Evolutionary conservation across 1,284 basidiomycete genomes (phyloP).

Genomic region (Melanopsichium pennsylvanicum): DNA sequence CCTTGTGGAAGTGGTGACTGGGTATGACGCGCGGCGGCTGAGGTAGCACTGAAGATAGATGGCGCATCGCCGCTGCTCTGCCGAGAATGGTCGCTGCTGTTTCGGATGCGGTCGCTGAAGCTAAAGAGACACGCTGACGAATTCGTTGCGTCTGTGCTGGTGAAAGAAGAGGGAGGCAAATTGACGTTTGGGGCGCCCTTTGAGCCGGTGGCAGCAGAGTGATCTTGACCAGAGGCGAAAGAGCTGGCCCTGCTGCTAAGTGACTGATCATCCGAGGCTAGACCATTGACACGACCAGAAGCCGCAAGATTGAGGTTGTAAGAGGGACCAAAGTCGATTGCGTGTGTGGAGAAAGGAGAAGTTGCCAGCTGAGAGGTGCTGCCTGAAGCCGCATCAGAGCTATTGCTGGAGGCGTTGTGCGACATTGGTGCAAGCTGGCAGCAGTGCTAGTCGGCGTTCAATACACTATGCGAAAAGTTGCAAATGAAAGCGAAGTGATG

Average conservation of each 20-base stretch:
- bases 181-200: conserved; percentile 8
- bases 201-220: background rate
- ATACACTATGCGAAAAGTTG: too few species aligned
- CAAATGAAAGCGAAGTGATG: too few species aligned
- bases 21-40: conserved; percentile 4
- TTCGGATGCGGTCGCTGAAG: conserved; percentile 19
- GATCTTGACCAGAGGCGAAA: conserved; percentile 26
- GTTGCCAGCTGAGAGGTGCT: background rate
- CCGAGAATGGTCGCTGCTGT: conserved; percentile 19
- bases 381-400: conserved; percentile 13
- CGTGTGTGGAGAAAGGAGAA: conserved; percentile 32
- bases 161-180: background rate
- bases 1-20: conserved; percentile 13
- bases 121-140: conserved; percentile 1
- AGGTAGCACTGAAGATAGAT: conserved; percentile 13
- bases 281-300: conserved; percentile 8
- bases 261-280: conserved; percentile 13
- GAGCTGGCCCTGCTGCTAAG: conserved; percentile 30
- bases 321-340: conserved; percentile 14
- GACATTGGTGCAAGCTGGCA: conserved; percentile 7
- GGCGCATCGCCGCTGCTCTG: conserved; percentile 25
- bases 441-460: too few species aligned
- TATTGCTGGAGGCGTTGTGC: conserved; percentile 4
- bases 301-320: background rate
- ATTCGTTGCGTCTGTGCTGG: background rate